phyloP scores from a whole-genome alignment of 2,329 filamentous ascomycete species.

The Periconia macrospinosa region DNA sequence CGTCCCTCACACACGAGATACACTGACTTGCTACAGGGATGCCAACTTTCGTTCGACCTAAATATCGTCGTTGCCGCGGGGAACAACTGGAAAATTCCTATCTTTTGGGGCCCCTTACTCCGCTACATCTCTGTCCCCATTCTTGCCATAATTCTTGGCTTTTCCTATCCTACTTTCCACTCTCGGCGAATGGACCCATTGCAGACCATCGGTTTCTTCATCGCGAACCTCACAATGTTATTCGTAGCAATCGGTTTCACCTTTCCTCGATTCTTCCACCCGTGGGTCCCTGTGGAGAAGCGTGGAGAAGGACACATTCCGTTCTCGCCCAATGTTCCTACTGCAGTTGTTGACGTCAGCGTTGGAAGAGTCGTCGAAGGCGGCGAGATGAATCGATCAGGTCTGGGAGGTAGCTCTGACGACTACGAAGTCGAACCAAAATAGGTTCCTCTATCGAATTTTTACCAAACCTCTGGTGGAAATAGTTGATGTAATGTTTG shows the following conservation, averaged over 20 bases:
- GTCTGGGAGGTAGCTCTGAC: not conserved
- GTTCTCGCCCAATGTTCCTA: no score
- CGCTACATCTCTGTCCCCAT: conserved; percentile 4
- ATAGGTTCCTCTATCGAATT: no score
- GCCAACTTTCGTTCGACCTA: conserved; percentile 57
- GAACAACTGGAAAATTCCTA: conserved; percentile 56
- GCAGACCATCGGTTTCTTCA: conserved; percentile 1
- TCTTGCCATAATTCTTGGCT: conserved; percentile 4
- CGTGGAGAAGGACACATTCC: not conserved
- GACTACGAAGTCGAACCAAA: no score
- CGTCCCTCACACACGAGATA: not conserved
- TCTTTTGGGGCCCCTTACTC: conserved; percentile 44
- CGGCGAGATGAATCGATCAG: not conserved
- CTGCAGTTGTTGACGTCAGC: not conserved
- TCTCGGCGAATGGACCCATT: not conserved
- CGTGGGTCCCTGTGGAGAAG: not conserved
- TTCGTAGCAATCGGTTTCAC: conserved; percentile 50
- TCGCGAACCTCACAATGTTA: conserved; percentile 50
- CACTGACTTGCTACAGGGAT: conserved; percentile 42
- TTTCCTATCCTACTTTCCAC: conserved; percentile 2
- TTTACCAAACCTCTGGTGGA: no score
- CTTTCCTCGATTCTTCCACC: conserved; percentile 49
- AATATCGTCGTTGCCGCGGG: conserved; percentile 53
- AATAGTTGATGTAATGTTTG: no score
- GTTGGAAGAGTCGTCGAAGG: not conserved